Evolutionary conservation across 2,329 filamentous ascomycete species (phyloP), one percentile per base, ranked within the genome.

Genomic region (Phaeosphaeriaceae sp.): DNA sequence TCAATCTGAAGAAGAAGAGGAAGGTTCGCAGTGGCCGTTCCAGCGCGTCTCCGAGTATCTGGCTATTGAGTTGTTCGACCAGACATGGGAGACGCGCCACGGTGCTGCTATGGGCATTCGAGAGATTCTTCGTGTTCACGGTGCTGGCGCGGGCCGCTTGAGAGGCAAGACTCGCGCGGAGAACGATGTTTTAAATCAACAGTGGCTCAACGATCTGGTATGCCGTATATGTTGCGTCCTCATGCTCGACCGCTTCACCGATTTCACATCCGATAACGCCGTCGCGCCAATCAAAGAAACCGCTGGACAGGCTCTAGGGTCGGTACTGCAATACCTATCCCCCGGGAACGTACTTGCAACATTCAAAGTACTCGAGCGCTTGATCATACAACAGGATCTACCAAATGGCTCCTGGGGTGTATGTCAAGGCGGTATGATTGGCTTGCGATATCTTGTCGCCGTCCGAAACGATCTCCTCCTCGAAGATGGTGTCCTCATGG

Each of bases 351-450:
- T 99, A 22, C 87, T 94, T 68, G 86, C 89, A 53, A 91, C 96
- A 41, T 98, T 98, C 76, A 86, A 84, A 47, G 90, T 96, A 45
- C 84, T 99, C 4, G 90, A 95, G 70, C 87, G 91, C 40, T 91
- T 99, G 81, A 93, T 98, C 40, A 95, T 97, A 88, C 93, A 97
- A 74, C 88, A 89, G 44, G 91, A 96, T 66, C 48, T 65, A 81
- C 63, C 63, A 45, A 44, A 88, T 89, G 22, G 86, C 86, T 31
- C 91, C 27, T 99, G 95, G 95, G 92, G 96, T 58, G 91, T 97
- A 40, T 97, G 93, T 70, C 96, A 99, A 76, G 95, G 95, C 65
- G 95, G 95, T 61, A 99, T 99, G 95, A 93, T 98, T 48, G 95
- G 95, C 7, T 81, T 99, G 71, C 87, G 94, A 69, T 99, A 99